phyloP scores from a whole-genome alignment of 371 early-diverging fungal genomes.

The Nematocida sp. region DNA sequence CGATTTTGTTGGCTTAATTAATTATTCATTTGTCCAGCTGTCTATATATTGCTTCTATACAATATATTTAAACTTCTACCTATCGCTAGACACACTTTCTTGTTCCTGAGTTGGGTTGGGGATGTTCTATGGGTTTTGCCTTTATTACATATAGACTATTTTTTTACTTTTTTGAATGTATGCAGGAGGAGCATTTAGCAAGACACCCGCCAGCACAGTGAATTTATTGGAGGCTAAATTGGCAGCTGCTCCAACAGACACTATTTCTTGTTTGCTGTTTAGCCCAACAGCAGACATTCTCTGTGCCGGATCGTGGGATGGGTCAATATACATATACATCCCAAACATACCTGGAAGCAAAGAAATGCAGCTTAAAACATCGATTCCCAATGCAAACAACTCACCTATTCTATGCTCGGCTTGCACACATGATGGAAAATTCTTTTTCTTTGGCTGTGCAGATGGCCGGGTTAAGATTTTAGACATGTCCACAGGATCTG shows the following conservation, averaged over 20 bases:
- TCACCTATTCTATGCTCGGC: constrained; percentile 62
- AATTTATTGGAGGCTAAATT: constrained; percentile 25
- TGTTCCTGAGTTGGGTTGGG: no score
- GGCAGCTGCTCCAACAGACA: constrained; percentile 60
- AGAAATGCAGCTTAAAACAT: constrained; percentile 46
- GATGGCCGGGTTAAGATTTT: constrained; percentile 59
- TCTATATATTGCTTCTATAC: no score
- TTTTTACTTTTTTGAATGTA: no score
- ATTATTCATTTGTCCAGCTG: no score
- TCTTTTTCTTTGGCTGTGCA: constrained; percentile 57
- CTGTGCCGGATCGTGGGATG: constrained; percentile 65
- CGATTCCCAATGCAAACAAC: constrained; percentile 38
- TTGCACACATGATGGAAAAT: constrained; percentile 54
- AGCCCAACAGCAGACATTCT: constrained; percentile 48
- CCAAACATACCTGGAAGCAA: constrained; percentile 19
- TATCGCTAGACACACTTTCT: no score
- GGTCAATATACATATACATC: constrained; percentile 60
- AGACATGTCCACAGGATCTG: constrained; percentile 49
- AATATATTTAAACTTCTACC: no score
- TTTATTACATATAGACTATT: no score
- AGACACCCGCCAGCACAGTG: no score
- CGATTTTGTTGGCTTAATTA: no score
- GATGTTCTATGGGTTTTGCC: no score
- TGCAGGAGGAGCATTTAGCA: no score
- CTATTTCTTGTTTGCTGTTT: constrained; percentile 61